Evolutionary conservation across 2,329 filamentous ascomycete genomes (phyloP).

Genomic region (Pseudocercospora vitis): DNA sequence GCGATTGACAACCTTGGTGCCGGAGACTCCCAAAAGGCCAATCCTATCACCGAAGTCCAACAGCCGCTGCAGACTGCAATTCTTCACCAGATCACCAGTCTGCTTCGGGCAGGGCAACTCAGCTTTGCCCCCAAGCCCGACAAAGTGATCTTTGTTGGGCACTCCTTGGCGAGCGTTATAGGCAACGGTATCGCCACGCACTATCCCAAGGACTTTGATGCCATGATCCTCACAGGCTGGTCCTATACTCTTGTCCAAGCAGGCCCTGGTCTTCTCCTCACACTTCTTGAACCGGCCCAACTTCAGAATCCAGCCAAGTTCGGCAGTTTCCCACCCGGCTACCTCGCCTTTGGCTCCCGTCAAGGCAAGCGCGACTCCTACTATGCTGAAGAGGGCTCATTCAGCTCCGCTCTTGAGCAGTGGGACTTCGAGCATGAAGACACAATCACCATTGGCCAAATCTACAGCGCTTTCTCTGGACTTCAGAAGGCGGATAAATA

Average conservation of each 20-base stretch:
- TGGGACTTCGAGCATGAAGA: conserved; percentile 26
- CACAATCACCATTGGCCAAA: conserved; percentile 25
- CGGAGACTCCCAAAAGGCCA: conserved; percentile 20
- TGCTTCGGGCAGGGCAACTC: conserved; percentile 19
- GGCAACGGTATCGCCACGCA: conserved; percentile 24
- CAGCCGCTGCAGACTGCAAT: conserved; percentile 24
- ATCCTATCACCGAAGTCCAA: conserved; percentile 23
- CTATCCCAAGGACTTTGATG: conserved; percentile 25
- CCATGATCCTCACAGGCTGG: conserved; percentile 25
- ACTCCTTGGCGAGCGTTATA: conserved; percentile 19
- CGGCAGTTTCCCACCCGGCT: conserved; percentile 18
- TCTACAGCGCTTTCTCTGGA: conserved; percentile 22
- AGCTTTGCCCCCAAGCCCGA: conserved; percentile 12
- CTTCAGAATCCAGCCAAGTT: conserved; percentile 22
- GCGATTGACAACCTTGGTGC: conserved; percentile 25
- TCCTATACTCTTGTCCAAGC: conserved; percentile 19
- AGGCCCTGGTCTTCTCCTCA: conserved; percentile 18
- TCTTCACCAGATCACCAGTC: conserved; percentile 18
- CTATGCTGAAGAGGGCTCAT: conserved; percentile 21
- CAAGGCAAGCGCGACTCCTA: conserved; percentile 22
- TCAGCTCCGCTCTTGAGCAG: conserved; percentile 19
- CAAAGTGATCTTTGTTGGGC: conserved; percentile 24
- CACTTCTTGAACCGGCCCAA: conserved; percentile 19
- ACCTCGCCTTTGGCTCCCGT: conserved; percentile 21
- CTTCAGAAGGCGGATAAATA: conserved; percentile 16